Evolutionary conservation across 495 filamentous ascomycete genomes (phyloP).

Genomic region (Pyrenula aspistea): DNA sequence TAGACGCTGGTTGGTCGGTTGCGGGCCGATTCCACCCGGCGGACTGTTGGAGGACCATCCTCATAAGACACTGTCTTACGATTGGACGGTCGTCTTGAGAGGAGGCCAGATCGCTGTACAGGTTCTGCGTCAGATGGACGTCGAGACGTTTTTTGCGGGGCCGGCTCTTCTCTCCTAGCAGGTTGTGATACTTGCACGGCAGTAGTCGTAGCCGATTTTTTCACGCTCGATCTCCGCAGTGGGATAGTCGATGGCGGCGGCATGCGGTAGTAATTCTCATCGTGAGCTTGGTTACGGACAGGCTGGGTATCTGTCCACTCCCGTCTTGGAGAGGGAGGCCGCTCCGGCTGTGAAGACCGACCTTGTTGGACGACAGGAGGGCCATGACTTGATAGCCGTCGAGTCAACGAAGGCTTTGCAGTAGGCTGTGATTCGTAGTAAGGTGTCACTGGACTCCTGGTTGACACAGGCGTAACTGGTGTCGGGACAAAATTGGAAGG

Average conservation of each 20-base stretch:
- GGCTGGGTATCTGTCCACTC: conserved; percentile 1
- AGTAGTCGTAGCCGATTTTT: neutral
- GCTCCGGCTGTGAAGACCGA: conserved; percentile 9
- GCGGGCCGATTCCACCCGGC: neutral
- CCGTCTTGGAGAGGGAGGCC: neutral
- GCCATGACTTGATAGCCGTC: conserved; percentile 6
- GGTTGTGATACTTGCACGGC: neutral
- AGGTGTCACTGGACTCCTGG: conserved; percentile 2
- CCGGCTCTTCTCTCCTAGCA: neutral
- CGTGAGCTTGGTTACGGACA: conserved; percentile 12
- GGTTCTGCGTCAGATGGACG: neutral
- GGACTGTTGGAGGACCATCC: neutral
- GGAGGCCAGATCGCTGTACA: neutral
- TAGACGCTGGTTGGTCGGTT: neutral
- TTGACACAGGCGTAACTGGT: neutral
- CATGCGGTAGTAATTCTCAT: conserved; percentile 35
- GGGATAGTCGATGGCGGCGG: conserved; percentile 20
- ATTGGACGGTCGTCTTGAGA: neutral
- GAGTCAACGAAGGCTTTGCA: conserved; percentile 8
- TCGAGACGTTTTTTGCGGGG: neutral
- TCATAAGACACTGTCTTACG: neutral
- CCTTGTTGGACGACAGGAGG: conserved; percentile 1
- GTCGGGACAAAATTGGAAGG: conserved; percentile 16
- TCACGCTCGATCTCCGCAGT: neutral
- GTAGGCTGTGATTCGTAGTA: conserved; percentile 10